Evolutionary conservation across 306 rosid species (phyloP).

Genomic region (Dicorynia guianensis): DNA sequence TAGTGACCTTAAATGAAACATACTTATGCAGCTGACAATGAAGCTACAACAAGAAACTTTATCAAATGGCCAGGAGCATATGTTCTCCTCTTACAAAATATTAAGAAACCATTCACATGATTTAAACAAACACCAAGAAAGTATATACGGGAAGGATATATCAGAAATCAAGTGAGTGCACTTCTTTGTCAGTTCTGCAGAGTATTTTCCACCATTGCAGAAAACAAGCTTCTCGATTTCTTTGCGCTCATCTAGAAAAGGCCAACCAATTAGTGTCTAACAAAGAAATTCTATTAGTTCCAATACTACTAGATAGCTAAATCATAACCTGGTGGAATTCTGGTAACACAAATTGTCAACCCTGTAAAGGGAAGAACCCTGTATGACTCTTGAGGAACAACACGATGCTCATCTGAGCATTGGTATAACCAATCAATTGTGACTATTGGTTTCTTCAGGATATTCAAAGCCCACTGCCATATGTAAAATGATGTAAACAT

Average conservation of each 20-base stretch:
- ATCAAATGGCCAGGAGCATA: conserved; percentile 23
- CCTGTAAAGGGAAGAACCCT: conserved; percentile 93
- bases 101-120: conserved; percentile 30
- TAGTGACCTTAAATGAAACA: conserved; percentile 30
- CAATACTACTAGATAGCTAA: conserved; percentile 46
- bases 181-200: conserved; percentile 79
- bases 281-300: conserved; percentile 32
- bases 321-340: conserved; percentile 80
- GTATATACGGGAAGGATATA: conserved; percentile 74
- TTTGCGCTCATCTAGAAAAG: conserved; percentile 76
- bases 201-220: conserved; percentile 91
- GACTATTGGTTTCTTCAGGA: conserved; percentile 91
- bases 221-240: conserved; percentile 71
- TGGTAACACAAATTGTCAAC: conserved; percentile 81
- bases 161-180: conserved; percentile 92
- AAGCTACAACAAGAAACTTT: background rate
- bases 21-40: conserved; percentile 7
- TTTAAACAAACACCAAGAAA: conserved; percentile 31
- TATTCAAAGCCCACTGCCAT: conserved; percentile 92
- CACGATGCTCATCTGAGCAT: conserved; percentile 91
- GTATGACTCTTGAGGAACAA: conserved; percentile 89
- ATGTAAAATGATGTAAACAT: conserved; percentile 28
- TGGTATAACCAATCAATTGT: conserved; percentile 84
- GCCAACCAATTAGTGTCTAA: conserved; percentile 46
- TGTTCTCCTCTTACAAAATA: conserved; percentile 13